phyloP scores from a whole-genome alignment of 1,284 basidiomycete species.

The Marasmius sp. region DNA sequence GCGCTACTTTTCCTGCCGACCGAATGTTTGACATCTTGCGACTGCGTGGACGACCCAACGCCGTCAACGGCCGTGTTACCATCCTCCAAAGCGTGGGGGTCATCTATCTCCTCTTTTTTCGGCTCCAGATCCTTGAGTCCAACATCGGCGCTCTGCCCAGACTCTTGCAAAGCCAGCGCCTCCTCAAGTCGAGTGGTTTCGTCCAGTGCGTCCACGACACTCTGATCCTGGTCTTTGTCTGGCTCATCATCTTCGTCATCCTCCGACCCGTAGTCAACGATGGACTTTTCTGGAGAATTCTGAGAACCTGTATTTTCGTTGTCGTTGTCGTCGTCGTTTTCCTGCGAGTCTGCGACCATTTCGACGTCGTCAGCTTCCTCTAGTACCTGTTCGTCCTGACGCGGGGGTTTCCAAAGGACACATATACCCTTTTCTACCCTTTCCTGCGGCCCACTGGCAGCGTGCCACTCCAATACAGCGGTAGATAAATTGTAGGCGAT shows the following conservation, averaged over 20 bases:
- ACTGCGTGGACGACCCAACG: conserved; percentile 25
- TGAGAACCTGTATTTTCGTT: conserved; percentile 20
- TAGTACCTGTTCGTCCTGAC: conserved; percentile 25
- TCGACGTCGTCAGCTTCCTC: conserved; percentile 25
- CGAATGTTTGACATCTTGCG: background rate
- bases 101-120: conserved; percentile 67
- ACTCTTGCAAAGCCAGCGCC: conserved; percentile 42
- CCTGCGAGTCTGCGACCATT: conserved; percentile 16
- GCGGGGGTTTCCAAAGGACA: conserved; percentile 61
- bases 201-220: conserved; percentile 59
- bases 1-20: background rate
- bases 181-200: conserved; percentile 49
- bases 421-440: conserved; percentile 69
- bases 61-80: conserved; percentile 26
- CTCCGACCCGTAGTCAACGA: conserved; percentile 52
- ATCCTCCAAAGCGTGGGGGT: conserved; percentile 45
- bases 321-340: conserved; percentile 31
- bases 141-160: conserved; percentile 23
- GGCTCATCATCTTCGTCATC: conserved; percentile 66
- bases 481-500: conserved; percentile 85
- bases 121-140: conserved; percentile 40
- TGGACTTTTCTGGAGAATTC: conserved; percentile 18
- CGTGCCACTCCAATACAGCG: conserved; percentile 87
- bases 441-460: conserved; percentile 63
- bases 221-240: conserved; percentile 50